These are phyloP conservation scores for Clarireedia sp. DNA, from an alignment of 2,329 filamentous ascomycete genomes.

Conservation along the genomic window DNA sequence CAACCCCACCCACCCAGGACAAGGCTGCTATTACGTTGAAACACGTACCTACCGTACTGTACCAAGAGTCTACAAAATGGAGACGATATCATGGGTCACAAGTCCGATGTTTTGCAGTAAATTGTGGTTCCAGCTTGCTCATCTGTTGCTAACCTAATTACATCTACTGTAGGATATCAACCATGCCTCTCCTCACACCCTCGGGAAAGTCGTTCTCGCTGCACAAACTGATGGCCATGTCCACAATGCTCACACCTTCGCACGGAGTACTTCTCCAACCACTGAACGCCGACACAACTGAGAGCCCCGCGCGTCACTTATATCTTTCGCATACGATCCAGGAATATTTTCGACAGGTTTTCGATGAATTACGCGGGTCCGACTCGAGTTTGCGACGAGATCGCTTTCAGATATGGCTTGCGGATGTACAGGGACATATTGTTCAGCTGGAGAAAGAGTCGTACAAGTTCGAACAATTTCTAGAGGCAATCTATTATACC, in stretches of 20 bases:
- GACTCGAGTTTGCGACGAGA: constrained; percentile 31
- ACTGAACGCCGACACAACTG: constrained; percentile 4
- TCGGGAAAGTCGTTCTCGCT: constrained; percentile 27
- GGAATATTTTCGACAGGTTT: constrained; percentile 41
- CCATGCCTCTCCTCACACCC: constrained; percentile 21
- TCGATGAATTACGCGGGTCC: constrained; percentile 35
- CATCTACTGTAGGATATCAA: constrained; percentile 2
- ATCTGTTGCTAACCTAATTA: constrained; percentile 1
- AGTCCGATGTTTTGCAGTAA: constrained; percentile 4
- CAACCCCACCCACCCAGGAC: neutral
- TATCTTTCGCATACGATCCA: constrained; percentile 43
- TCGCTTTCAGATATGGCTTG: constrained; percentile 43
- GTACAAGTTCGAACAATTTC: constrained; percentile 29
- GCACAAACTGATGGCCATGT: constrained; percentile 30
- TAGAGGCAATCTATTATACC: constrained; percentile 25
- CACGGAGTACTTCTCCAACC: constrained; percentile 19
- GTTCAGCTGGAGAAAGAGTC: constrained; percentile 21
- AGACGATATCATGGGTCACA: neutral
- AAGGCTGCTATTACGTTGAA: neutral
- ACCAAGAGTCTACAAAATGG: neutral
- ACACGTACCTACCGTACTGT: neutral
- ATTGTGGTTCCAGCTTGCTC: neutral
- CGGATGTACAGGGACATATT: constrained; percentile 35
- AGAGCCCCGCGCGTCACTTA: constrained; percentile 23
- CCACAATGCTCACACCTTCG: constrained; percentile 26